Conservation (phyloP, 2,329 filamentous ascomycete species). For the Bimuria novae-zelandiae region DNA sequence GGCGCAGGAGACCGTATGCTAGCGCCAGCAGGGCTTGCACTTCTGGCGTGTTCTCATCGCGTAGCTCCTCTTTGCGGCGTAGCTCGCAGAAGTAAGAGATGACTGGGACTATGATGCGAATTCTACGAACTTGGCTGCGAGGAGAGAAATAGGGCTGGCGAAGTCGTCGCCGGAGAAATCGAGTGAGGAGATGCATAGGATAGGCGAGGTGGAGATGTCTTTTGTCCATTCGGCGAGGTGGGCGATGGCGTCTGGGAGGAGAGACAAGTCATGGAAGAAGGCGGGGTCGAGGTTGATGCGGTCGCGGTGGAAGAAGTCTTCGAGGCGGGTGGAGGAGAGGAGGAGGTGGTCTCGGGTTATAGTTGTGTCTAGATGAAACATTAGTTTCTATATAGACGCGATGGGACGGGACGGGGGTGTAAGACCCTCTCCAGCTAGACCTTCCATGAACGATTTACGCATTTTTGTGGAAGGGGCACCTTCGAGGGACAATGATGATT, state of each 20-base stretch:
- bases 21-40: conserved; percentile 7
- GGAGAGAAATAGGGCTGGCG: conserved; percentile 4
- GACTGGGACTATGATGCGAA: conserved; percentile 9
- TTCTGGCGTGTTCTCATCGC: conserved; percentile 8
- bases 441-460: no score
- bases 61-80: background rate
- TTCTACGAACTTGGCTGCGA: conserved; percentile 10
- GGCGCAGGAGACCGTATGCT: conserved; percentile 18
- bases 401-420: no score
- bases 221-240: conserved; percentile 9
- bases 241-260: background rate
- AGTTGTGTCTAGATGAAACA: background rate
- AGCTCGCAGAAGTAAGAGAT: conserved; percentile 20
- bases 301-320: conserved; percentile 14
- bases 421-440: no score
- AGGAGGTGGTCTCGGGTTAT: conserved; percentile 3
- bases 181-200: conserved; percentile 5
- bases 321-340: conserved; percentile 7
- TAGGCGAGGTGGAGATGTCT: background rate
- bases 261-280: background rate
- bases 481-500: no score
- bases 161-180: conserved; percentile 4
- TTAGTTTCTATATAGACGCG: no score
- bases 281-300: conserved; percentile 3
- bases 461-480: no score